Base-by-base conservation (phyloP, 1,284 basidiomycete species). In the Ustilago vetiveriae region DNA sequence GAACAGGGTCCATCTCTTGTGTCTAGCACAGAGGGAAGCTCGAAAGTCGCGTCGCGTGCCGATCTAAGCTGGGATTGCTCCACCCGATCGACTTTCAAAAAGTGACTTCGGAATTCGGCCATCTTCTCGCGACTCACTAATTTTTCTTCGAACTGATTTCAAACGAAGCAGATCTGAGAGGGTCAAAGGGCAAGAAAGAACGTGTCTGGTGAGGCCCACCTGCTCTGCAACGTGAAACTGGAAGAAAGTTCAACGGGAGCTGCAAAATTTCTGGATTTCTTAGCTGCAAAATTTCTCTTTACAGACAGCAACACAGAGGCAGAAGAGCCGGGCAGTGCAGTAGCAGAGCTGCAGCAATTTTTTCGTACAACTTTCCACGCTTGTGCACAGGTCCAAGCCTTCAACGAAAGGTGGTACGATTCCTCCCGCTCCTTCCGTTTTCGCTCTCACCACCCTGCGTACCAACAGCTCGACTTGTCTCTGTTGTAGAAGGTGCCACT, bases 11-110 rank as follows among this genome's bases (percentile, higher is more conserved):
- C n/a, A n/a, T n/a, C n/a, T n/a, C n/a, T n/a, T n/a, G n/a, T n/a
- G n/a, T n/a, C n/a, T 29, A 29, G 13, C 27, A 7, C 13, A 7
- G 13, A 6, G 7, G 6, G 27, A 22, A 27, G 21, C 8, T 17
- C 4, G 17, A 4, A 17, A 44, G 55, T 50, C 57, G 57, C 50
- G 57, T 53, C 57, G 57, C 45, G 57, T 53, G 45, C 57, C 57
- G 50, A 60, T 52, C 35, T 29, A 21, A 10, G 0, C 9, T 5
- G 6, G 9, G 26, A 16, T 26, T 23, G n/a, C 10, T 19, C 8
- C 6, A 2, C 36, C 26, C 50, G 41, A 44, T 39, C n/a, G n/a
- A n/a, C n/a, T n/a, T n/a, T n/a, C n/a, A n/a, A n/a, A n/a, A n/a
- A n/a, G n/a, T n/a, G n/a, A n/a, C n/a, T n/a, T n/a, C n/a, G n/a